Evolutionary conservation across 805 yeast species (phyloP).

Genomic region (Candida dajiaensis): DNA sequence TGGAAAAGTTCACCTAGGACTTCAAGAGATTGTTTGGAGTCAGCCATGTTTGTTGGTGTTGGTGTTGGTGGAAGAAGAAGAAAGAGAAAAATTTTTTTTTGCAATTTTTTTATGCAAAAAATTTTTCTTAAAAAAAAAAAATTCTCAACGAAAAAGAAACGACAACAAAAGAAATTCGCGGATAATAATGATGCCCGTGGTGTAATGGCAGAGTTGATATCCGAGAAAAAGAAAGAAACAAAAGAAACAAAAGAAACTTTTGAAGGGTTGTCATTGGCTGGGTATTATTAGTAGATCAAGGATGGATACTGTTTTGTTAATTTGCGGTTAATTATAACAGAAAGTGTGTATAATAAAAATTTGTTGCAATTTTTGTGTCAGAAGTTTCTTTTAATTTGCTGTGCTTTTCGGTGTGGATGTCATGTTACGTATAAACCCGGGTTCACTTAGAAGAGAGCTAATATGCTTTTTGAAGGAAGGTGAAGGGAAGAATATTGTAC

Average conservation of each 20-base stretch:
- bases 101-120: neutral
- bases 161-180: neutral
- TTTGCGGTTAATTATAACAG: too few species aligned
- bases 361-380: too few species aligned
- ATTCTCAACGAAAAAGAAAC: neutral
- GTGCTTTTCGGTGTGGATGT: too few species aligned
- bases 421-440: too few species aligned
- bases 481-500: too few species aligned
- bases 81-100: neutral
- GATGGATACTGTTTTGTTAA: too few species aligned
- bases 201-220: neutral
- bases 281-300: too few species aligned
- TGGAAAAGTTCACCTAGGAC: slow-evolving; percentile 91
- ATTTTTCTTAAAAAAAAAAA: neutral
- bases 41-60: slow-evolving; percentile 30
- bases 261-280: too few species aligned
- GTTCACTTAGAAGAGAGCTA: too few species aligned
- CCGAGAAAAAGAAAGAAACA: neutral
- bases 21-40: slow-evolving; percentile 46
- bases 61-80: neutral
- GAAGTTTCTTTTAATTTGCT: too few species aligned
- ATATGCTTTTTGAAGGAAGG: too few species aligned
- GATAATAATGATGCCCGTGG: neutral
- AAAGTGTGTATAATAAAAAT: too few species aligned
- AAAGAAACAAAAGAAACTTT: neutral